These are phyloP conservation scores for Solanum acaule DNA, from an alignment of 257 asterid genomes.

Conservation along the genomic window DNA sequence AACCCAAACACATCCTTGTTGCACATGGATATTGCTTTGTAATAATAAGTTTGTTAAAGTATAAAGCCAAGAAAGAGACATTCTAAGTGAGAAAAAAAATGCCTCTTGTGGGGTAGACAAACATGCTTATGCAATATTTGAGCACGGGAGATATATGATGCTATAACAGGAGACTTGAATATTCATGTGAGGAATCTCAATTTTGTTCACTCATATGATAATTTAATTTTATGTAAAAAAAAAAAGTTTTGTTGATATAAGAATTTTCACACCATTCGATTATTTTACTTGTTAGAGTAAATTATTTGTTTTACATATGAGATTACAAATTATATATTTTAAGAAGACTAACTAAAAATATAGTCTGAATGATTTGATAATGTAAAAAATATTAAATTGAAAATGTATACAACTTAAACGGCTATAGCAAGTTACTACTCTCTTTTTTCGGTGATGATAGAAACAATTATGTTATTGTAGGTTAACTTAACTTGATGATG, in stretches of 20 bases:
- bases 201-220: background rate
- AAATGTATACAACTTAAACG: background rate
- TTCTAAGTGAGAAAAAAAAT: background rate
- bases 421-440: background rate
- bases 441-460: background rate
- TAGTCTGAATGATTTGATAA: too few species aligned
- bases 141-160: slow-evolving; percentile 7
- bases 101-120: background rate
- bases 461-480: background rate
- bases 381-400: too few species aligned
- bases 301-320: too few species aligned
- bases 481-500: background rate
- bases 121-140: background rate
- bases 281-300: too few species aligned
- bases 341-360: too few species aligned
- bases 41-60: background rate
- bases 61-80: background rate
- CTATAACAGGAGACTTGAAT: background rate
- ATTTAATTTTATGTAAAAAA: too few species aligned
- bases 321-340: too few species aligned
- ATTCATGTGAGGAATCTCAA: background rate
- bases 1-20: background rate
- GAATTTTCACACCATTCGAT: too few species aligned
- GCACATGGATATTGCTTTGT: background rate
- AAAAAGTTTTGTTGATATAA: too few species aligned